Evolutionary conservation across 192 early-diverging fungal species (phyloP).

Genomic region (Haplosporangium gracile): DNA sequence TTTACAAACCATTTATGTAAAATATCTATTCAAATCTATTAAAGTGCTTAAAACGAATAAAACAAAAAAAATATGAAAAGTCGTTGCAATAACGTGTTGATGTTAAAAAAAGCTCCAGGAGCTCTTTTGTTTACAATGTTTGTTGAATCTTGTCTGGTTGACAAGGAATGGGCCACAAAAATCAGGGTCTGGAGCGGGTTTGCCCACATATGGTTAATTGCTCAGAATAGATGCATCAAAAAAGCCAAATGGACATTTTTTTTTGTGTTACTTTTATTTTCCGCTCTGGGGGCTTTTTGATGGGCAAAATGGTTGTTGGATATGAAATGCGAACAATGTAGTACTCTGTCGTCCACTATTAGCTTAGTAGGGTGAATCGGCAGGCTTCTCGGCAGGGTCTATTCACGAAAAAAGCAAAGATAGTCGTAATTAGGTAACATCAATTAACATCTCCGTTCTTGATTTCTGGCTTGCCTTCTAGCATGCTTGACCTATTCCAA

Average conservation of each 20-base stretch:
- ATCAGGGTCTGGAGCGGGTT: not conserved
- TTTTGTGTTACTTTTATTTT: not conserved
- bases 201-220: too few species aligned
- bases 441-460: not conserved
- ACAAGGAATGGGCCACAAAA: not conserved
- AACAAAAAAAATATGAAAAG: too few species aligned
- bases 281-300: not conserved
- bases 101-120: not conserved
- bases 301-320: not conserved
- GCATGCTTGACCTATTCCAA: too few species aligned
- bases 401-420: not conserved
- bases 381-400: conserved; percentile 40
- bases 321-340: not conserved
- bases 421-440: not conserved
- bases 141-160: too few species aligned
- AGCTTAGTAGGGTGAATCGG: conserved; percentile 23
- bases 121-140: too few species aligned
- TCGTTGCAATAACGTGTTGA: too few species aligned
- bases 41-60: not conserved
- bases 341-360: too few species aligned
- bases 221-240: not conserved
- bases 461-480: not conserved
- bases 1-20: not conserved
- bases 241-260: too few species aligned
- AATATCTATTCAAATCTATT: not conserved